phyloP scores from a whole-genome alignment of 441 rosid genomes.

The Syzygium syzygioides region DNA sequence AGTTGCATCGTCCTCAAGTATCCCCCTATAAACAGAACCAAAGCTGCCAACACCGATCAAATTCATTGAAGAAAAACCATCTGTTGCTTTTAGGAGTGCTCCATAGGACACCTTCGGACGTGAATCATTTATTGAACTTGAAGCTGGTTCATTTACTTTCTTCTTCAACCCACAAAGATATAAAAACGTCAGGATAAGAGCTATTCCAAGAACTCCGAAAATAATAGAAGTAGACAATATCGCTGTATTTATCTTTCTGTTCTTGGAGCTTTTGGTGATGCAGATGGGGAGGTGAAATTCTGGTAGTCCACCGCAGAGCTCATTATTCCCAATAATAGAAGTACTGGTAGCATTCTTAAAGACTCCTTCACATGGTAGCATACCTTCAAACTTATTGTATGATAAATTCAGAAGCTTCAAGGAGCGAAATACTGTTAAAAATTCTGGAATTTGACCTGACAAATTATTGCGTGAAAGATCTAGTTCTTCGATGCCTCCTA shows the following conservation, averaged over 20 bases:
- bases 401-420: background rate
- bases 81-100: background rate
- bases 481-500: background rate
- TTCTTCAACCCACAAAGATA: background rate
- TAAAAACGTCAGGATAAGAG: background rate
- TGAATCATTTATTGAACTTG: background rate
- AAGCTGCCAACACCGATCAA: background rate
- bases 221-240: background rate
- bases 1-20: background rate
- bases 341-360: no score
- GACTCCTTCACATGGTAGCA: background rate
- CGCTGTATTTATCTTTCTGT: rapidly evolving
- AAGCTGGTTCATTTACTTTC: background rate
- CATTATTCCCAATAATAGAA: background rate
- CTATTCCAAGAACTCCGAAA: background rate
- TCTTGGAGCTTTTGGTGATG: background rate
- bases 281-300: background rate
- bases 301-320: rapidly evolving
- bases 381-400: background rate
- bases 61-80: background rate
- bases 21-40: background rate
- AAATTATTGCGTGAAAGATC: background rate
- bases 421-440: background rate
- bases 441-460: background rate
- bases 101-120: rapidly evolving